Evolutionary conservation across 1,284 basidiomycete genomes (phyloP).

Genomic region (Apiotrichum sp.): DNA sequence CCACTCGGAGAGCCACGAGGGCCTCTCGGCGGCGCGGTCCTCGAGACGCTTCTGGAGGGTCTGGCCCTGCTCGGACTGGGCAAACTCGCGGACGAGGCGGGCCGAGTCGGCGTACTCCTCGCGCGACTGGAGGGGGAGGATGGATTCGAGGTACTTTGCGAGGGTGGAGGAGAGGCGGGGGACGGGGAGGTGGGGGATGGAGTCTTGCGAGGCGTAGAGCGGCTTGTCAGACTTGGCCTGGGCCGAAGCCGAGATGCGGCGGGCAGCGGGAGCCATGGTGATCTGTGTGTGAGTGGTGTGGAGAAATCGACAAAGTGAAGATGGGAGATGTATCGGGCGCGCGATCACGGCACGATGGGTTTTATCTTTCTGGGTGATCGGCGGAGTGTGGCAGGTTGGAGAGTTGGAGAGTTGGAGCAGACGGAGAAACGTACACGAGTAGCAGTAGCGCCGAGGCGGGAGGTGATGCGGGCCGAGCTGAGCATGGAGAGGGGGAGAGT

Average conservation of each 20-base stretch:
- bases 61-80: slow-evolving; percentile 61
- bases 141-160: slow-evolving; percentile 76
- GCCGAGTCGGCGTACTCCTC: slow-evolving; percentile 59
- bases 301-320: background rate
- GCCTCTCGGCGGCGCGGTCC: slow-evolving; percentile 57
- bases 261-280: slow-evolving; percentile 11
- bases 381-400: no score
- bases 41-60: slow-evolving; percentile 77
- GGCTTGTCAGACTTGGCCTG: slow-evolving; percentile 40
- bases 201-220: slow-evolving; percentile 73
- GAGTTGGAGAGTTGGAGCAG: no score
- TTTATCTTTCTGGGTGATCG: no score
- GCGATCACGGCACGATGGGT: no score
- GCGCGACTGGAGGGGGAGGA: slow-evolving; percentile 65
- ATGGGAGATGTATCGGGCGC: background rate
- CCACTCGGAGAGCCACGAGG: slow-evolving; percentile 92
- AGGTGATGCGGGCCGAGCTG: slow-evolving; percentile 2
- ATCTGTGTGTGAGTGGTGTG: background rate
- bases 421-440: background rate
- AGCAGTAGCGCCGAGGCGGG: background rate
- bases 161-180: slow-evolving; percentile 74
- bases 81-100: slow-evolving; percentile 62
- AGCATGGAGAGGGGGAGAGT: background rate
- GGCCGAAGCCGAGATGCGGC: slow-evolving; percentile 8
- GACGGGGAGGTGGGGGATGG: slow-evolving; percentile 75